Evolutionary conservation across 768 basidiomycete species (phyloP).

Genomic region (Rhodocollybia butyracea): DNA sequence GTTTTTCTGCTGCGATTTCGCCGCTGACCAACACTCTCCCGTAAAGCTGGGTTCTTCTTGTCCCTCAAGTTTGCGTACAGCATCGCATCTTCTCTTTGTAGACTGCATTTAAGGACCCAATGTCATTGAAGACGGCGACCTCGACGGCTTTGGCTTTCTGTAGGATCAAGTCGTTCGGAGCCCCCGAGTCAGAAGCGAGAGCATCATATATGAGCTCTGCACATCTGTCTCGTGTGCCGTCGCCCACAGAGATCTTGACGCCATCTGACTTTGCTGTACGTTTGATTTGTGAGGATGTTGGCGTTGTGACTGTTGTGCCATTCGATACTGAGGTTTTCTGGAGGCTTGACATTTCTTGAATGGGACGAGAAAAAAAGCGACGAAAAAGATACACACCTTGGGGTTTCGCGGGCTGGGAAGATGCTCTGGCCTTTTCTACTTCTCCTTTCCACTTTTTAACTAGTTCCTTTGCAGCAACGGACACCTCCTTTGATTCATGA

Average conservation of each 20-base stretch:
- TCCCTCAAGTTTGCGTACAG: conserved; percentile 94
- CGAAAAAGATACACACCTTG: conserved; percentile 31
- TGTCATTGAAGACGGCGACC: conserved; percentile 51
- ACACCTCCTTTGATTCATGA: conserved; percentile 67
- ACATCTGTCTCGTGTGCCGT: conserved; percentile 83
- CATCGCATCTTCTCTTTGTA: conserved; percentile 82
- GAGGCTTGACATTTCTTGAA: too few species aligned
- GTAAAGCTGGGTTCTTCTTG: conserved; percentile 84
- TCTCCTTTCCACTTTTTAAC: conserved; percentile 91
- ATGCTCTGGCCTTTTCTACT: conserved; percentile 64
- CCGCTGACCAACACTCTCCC: conserved; percentile 86
- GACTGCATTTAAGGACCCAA: conserved; percentile 37
- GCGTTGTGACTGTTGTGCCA: conserved; percentile 27
- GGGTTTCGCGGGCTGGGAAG: conserved; percentile 19
- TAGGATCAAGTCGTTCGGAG: conserved; percentile 70
- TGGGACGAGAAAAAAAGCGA: conserved; percentile 4
- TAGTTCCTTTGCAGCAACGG: conserved; percentile 84
- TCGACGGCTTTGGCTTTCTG: conserved; percentile 71
- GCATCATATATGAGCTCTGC: conserved; percentile 90
- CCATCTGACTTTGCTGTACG: conserved; percentile 75
- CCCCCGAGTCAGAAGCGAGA: conserved; percentile 74
- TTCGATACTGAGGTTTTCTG: conserved; percentile 26
- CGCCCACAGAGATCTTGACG: conserved; percentile 53
- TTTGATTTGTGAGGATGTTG: conserved; percentile 25
- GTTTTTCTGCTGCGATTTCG: conserved; percentile 62